Base-by-base conservation (phyloP, 164 flowering plant genomes). In the Stephania yunnanensis region DNA sequence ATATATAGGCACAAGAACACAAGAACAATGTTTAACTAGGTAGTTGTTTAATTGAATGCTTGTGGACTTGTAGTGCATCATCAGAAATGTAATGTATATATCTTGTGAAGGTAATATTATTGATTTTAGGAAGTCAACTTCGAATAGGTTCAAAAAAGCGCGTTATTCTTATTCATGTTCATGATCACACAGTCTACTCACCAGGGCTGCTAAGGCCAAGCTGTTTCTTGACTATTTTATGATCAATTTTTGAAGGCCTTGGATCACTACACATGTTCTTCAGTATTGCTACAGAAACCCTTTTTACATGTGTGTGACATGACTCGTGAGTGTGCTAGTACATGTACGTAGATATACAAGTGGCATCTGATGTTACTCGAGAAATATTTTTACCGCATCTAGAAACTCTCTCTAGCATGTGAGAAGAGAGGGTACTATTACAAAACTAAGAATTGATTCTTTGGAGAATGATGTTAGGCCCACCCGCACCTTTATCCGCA, bases 71-170 rank as follows among this genome's bases (percentile, higher is more conserved):
- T 36, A 36, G 42, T 66, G 44, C 13, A 13, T 29, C 45, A 25
- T 25, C 17, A 10, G 69, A 1, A 10, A 25, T 25, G 0, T 13
- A 10, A 66, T 66, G 44, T 30, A 25, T 10, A 42, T 20, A 15
- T 2, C n/a, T 66, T 66, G 17, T 66, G 36, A 63, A 19, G 20
- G 36, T 11, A 66, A 36, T 36, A 36, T 36, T 17, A 25, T 25
- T 66, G 17, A 25, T 25, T 66, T 66, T 36, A 2, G 25, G 69
- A 66, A 66, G 69, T 66, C 69, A 30, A 66, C 69, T 66, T 66
- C 4, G 2, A 7, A 66, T 66, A 11, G 44, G 5, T 66, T 66
- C 17, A 25, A 42, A 66, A 66, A 66, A 66, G 69, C 69, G 69
- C 69, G 69, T 66, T 25, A 30, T 25, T 66, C 44, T 66, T 25